Base-by-base conservation (phyloP, 805 yeast species). In the Spathaspora hagerdaliae region DNA sequence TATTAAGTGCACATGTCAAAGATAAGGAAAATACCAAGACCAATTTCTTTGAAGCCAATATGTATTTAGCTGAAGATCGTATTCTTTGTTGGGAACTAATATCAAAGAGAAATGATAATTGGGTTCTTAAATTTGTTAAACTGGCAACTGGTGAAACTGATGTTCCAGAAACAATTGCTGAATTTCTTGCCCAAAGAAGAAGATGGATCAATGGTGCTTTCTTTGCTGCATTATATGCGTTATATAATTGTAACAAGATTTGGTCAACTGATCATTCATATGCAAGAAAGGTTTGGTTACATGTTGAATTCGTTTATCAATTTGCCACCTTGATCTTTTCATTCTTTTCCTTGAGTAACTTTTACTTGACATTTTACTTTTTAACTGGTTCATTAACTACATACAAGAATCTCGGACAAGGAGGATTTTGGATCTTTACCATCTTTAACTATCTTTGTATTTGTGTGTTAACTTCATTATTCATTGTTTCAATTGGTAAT, bases 171-270 rank as follows among this genome's bases (percentile, higher is more conserved):
- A 73, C 79, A 32, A 77, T 92, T 31, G 83, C 94, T 19, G 97
- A 91, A 58, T 83, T 92, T 51, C 83, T 94, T 31, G 76, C 90
- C 36, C 98, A 92, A 65, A 80, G 98, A 71, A 78, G 98, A 62
- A 81, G 98, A 68, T 94, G 98, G 98, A 77, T 92, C 53, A 92
- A 92, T 63, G 98, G 98, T 45, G 90, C 98, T 0, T 86, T 94
- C 58, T 92, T 94, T 68, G 97, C 98, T 0, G 94, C 96, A 7
- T 75, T 90, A 46, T 92, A 94, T 61, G 82, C 97, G 0, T 77
- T 88, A 45, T 78, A 82, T 47, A 96, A 91, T 64, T 82, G 83
- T 63, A 79, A 78, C 52, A 78, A 81, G 51, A 77, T 94, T 39
- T 87, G 96, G 91, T 61, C 73, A 1, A 83, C 96, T 13, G 82